Evolutionary conservation across 768 basidiomycete genomes (phyloP).

Genomic region (Leccinellum albellum): DNA sequence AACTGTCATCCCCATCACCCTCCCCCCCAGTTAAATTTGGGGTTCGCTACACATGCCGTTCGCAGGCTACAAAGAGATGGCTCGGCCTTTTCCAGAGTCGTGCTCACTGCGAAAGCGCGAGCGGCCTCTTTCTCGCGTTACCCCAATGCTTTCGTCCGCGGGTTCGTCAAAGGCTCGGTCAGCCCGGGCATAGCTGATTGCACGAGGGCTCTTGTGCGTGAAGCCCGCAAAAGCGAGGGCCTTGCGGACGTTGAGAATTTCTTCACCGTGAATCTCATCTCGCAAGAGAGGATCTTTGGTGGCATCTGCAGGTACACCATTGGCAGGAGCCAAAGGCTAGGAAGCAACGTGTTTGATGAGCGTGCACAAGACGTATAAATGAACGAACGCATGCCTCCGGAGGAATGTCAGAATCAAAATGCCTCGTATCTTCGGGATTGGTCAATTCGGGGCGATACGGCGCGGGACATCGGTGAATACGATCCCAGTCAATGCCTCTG

Average conservation of each 20-base stretch:
- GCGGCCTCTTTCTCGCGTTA: slow-evolving; percentile 58
- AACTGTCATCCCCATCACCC: slow-evolving; percentile 17
- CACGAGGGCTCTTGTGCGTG: slow-evolving; percentile 84
- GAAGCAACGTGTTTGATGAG: slow-evolving; percentile 30
- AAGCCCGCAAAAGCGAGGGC: slow-evolving; percentile 87
- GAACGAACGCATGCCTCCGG: slow-evolving; percentile 62
- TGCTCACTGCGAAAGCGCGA: slow-evolving; percentile 57
- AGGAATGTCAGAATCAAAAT: slow-evolving; percentile 94
- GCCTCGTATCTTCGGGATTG: slow-evolving; percentile 83
- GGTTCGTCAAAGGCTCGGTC: slow-evolving; percentile 67
- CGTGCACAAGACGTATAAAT: slow-evolving; percentile 20
- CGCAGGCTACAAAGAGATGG: slow-evolving; percentile 71
- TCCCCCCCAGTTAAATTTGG: slow-evolving; percentile 17
- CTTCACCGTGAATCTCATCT: slow-evolving; percentile 79
- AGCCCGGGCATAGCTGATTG: slow-evolving; percentile 69
- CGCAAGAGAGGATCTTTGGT: slow-evolving; percentile 88
- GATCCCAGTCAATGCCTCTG: slow-evolving; percentile 83
- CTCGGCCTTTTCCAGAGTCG: slow-evolving; percentile 68
- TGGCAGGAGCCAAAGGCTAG: slow-evolving; percentile 86
- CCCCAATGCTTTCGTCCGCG: slow-evolving; percentile 47
- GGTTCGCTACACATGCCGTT: slow-evolving; percentile 27
- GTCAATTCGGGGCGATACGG: slow-evolving; percentile 87
- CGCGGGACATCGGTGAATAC: slow-evolving; percentile 77
- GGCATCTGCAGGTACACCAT: slow-evolving; percentile 77
- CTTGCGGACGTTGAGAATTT: slow-evolving; percentile 88